Evolutionary conservation across 108 stramenopile species (phyloP), one percentile per base, ranked within the genome.

Genomic region (Skeletonema costatum): DNA sequence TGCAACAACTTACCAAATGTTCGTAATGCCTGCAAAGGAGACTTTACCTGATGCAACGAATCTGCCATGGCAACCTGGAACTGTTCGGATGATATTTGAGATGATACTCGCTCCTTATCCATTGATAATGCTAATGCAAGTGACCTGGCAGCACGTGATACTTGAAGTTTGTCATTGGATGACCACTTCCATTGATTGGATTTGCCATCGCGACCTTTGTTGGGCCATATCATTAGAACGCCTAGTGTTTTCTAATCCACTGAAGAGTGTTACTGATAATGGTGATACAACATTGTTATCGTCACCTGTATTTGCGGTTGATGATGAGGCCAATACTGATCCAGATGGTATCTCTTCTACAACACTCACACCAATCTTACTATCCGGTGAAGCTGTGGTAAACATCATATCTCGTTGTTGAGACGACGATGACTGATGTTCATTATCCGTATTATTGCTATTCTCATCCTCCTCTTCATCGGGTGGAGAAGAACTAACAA

Each of bases 21-120:
- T 59, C 92, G 64, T 53, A 96, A 69, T 2, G 95, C 95, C 76
- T 96, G 95, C 30, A 96, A 30, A 0, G 95, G 95, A 81, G 92
- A 93, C 80, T 93, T 96, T n/a, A 96, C 86, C 72, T 96, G 95
- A 79, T 96, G 95, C 41, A 96, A 70, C 48, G 82, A 84, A 68
- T 96, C 88, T 0, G 92, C 89, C 64, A 96, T 76, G 5, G 89
- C 81, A 19, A 84, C 65, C 36, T 79, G 76, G 33, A 93, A 71
- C 51, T 73, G 64, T 5, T 89, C 84, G 29, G 84, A 84, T 74
- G 89, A 83, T 38, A 80, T 64, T 17, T 74, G 81, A 19, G 88
- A 59, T 1, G 75, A 61, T 39, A 56, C 25, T 4, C 86, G 87
- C 71, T 93, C 92, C 6, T 84, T 80, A 70, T 96, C 95, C 90